A percentile compares a stretch with the other conserved stretches of the same genome.
Evolutionary conservation across 2,329 filamentous ascomycete species (phyloP).

Genomic region (Colletotrichum sp.): DNA sequence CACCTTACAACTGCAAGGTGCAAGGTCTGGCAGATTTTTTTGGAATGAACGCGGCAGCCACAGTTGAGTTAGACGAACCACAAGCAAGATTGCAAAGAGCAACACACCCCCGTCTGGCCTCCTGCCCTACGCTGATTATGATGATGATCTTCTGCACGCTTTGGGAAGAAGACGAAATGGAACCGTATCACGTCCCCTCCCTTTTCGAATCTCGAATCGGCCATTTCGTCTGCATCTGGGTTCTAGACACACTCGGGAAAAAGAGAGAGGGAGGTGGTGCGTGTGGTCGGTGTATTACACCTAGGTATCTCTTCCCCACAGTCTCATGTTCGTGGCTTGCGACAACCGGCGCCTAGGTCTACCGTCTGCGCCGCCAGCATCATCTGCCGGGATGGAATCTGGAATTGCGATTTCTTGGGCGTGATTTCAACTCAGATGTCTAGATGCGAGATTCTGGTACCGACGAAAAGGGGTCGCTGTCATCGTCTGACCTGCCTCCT

Average conservation of each 20-base stretch:
- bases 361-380: background rate
- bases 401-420: background rate
- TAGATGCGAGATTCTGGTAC: background rate
- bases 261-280: background rate
- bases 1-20: background rate
- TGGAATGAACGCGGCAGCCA: background rate
- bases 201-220: background rate
- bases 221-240: background rate
- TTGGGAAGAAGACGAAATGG: background rate
- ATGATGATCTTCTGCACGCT: background rate
- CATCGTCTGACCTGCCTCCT: background rate
- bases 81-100: background rate
- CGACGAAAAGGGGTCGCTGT: background rate
- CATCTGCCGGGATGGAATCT: background rate
- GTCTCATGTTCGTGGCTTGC: background rate
- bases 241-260: background rate
- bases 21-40: background rate
- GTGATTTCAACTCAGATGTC: background rate
- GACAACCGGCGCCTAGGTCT: background rate
- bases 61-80: background rate
- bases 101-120: background rate
- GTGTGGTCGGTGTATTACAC: background rate
- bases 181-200: background rate
- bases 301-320: background rate
- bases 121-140: conserved; percentile 5